Percentiles rank a stretch among this genome's conserved stretches.
These are phyloP conservation scores for Geotrichum phurueaensis DNA, from an alignment of 1,139 yeast species.

Conservation along the genomic window DNA sequence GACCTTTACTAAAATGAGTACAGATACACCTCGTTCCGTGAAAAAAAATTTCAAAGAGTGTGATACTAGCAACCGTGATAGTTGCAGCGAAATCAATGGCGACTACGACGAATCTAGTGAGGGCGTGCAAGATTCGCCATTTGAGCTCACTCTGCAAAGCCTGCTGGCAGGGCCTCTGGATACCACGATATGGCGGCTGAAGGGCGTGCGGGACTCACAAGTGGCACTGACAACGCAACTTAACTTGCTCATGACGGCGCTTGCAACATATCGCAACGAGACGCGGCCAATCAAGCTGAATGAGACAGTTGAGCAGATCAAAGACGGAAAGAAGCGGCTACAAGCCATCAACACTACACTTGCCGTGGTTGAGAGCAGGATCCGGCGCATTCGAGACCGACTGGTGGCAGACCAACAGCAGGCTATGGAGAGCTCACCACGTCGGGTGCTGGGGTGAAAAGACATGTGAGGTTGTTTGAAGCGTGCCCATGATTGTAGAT, in stretches of 20 bases:
- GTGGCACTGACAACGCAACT: slow-evolving; percentile 26
- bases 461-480: not conserved
- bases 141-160: slow-evolving; percentile 23
- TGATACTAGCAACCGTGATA: not conserved
- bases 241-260: slow-evolving; percentile 24
- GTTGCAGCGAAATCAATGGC: not conserved
- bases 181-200: slow-evolving; percentile 26
- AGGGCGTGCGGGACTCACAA: slow-evolving; percentile 29
- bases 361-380: slow-evolving; percentile 9
- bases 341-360: slow-evolving; percentile 17
- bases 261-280: slow-evolving; percentile 21
- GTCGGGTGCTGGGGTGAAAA: slow-evolving; percentile 8
- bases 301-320: slow-evolving; percentile 22
- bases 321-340: slow-evolving; percentile 23
- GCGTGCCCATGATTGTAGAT: not conserved
- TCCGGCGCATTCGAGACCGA: slow-evolving; percentile 7
- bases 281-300: slow-evolving; percentile 24
- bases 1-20: not conserved
- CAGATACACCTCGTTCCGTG: not conserved
- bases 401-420: not conserved
- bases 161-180: slow-evolving; percentile 29
- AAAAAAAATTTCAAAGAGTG: not conserved
- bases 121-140: slow-evolving; percentile 18
- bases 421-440: not conserved
- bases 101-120: not conserved